Evolutionary conservation across 1,284 basidiomycete species (phyloP).

Genomic region (Trichosporon sp.): DNA sequence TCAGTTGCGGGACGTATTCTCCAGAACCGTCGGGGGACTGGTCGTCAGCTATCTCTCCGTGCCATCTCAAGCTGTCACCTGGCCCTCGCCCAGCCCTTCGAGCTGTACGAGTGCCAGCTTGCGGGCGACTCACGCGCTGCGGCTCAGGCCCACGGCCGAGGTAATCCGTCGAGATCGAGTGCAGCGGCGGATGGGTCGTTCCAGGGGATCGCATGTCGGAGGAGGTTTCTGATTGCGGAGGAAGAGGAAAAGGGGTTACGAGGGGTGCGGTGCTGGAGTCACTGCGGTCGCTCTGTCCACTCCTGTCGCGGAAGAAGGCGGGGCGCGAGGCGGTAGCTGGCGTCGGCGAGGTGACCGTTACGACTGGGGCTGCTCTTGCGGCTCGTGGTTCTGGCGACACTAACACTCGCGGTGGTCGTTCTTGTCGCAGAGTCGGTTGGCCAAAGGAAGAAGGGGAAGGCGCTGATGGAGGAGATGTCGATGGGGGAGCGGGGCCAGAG

Average conservation of each 20-base stretch:
- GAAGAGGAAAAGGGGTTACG: not conserved
- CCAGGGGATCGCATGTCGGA: constrained; percentile 8
- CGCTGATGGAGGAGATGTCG: too few species aligned
- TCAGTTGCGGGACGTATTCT: not conserved
- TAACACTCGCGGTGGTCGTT: not conserved
- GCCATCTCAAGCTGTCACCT: too few species aligned
- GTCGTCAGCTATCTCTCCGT: not conserved
- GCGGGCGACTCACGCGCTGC: constrained; percentile 3
- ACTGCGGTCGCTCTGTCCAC: not conserved
- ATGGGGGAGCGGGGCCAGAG: too few species aligned
- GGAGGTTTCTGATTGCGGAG: not conserved
- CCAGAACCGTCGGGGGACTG: not conserved
- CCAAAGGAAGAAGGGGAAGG: too few species aligned
- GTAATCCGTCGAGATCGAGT: not conserved
- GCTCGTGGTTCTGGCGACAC: not conserved
- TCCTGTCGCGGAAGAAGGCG: not conserved
- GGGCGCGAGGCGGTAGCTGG: not conserved
- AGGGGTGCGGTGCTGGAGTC: not conserved
- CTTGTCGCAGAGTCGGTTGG: too few species aligned
- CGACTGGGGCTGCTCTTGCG: not conserved
- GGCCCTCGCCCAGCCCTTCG: too few species aligned
- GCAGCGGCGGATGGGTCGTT: not conserved
- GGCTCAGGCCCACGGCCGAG: not conserved
- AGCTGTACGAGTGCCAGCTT: too few species aligned
- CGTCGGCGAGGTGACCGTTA: not conserved